Evolutionary conservation across 306 rosid species (phyloP), one percentile per base, ranked within the genome.

Genomic region (Quercus robur): DNA sequence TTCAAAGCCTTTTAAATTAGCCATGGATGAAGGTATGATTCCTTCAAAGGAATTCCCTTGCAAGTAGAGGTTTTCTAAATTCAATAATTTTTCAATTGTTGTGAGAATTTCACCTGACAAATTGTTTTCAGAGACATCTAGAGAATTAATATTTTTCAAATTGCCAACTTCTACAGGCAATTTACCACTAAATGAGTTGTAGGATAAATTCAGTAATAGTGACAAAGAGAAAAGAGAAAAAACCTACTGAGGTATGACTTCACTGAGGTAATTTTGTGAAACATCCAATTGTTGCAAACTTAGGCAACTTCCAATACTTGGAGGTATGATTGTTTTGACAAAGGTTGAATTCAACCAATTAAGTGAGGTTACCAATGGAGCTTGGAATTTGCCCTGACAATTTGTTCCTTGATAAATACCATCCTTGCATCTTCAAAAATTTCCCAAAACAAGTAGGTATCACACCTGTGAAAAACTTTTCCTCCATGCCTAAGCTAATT

Each of bases 51-150:
- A 66, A 55, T 77, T 67, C 17, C 64, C 74, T 1, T n/a, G 38
- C 33, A 77, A 54, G 19, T 21, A 5, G 2, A 77, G 66, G 56
- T 64, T 15, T 2, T 75, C 57, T 20, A 75, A 0, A 14, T 35
- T 57, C 12, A 1, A 0, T 0, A 56, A 75, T 1, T 33, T 69
- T 15, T 56, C 66, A 51, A 77, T 51, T 8, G 67, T 4, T 11
- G 1, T 1, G 4, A 21, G 75, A 31, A 77, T 77, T 20, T 77
- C 74, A 10, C 74, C 26, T 0, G 23, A 67, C 20, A 67, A 21
- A 54, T 77, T 11, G 56, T 72, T 76, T 41, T 77, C 30, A 19
- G 82, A 81, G 17, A 81, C 51, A 62, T 76, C 77, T 1, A 82
- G 1, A 0, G 2, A 0, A 31, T 9, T 11, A 2, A 82, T 28